Conservation (phyloP, 176 grass and related monocot species). For the Triticum urartu region DNA sequence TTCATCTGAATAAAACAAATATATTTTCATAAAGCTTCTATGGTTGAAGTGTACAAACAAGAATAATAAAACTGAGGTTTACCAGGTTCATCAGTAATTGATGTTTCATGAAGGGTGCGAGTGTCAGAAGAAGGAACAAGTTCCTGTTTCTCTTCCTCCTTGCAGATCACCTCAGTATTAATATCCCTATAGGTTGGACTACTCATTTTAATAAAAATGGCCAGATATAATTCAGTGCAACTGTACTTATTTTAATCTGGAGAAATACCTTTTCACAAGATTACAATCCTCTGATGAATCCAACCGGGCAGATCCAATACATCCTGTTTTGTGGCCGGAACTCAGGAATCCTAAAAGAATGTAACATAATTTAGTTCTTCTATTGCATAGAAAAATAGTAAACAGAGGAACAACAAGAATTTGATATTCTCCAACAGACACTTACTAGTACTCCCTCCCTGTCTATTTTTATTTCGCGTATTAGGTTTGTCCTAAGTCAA, state of each 20-base stretch:
- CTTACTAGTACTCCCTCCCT: too few relatives aligned
- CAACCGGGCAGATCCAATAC: background rate
- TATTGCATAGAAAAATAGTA: background rate
- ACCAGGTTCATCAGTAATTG: background rate
- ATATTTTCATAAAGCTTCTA: background rate
- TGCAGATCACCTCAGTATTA: background rate
- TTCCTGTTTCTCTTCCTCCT: constrained; percentile 1
- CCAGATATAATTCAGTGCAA: background rate
- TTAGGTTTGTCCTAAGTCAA: background rate
- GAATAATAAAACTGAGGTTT: constrained; percentile 7
- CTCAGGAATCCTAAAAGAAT: background rate
- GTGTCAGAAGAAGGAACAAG: background rate
- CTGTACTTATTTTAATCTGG: background rate
- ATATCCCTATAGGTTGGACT: constrained; percentile 5
- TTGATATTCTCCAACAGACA: background rate
- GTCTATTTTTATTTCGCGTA: background rate
- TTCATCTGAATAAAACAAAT: background rate
- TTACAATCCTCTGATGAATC: background rate
- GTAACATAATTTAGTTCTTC: background rate
- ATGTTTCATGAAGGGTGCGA: background rate
- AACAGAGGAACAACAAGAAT: background rate
- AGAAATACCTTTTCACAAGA: constrained; percentile 19
- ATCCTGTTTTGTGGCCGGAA: background rate
- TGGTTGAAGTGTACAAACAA: background rate
- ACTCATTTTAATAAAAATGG: background rate